phyloP scores from a whole-genome alignment of 306 rosid genomes.

The Heteromeles arbutifolia region DNA sequence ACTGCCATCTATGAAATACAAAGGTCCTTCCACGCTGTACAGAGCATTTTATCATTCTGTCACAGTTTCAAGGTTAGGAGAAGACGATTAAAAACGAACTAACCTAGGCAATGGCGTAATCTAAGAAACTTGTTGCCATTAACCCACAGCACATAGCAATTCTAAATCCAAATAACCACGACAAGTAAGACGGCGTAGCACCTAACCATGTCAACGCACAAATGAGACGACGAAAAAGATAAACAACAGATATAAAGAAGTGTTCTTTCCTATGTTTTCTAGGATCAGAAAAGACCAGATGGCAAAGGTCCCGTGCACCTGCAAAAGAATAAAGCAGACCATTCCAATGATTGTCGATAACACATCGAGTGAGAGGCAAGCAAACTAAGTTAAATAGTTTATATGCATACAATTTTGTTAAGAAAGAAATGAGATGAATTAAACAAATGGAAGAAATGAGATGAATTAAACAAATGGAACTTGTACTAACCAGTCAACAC shows the following conservation, averaged over 20 bases:
- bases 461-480: neutral
- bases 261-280: conserved; percentile 29
- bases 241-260: conserved; percentile 6
- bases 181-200: conserved; percentile 20
- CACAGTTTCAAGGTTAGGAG: conserved; percentile 31
- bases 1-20: conserved; percentile 15
- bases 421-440: neutral
- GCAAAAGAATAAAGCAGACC: conserved; percentile 10
- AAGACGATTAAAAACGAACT: conserved; percentile 17
- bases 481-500: conserved; percentile 29
- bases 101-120: conserved; percentile 28
- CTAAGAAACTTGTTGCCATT: conserved; percentile 23
- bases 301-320: conserved; percentile 28
- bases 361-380: neutral
- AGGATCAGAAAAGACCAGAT: conserved; percentile 28
- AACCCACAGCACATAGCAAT: conserved; percentile 12
- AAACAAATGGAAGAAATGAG: neutral
- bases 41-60: conserved; percentile 24
- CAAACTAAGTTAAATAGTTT: neutral
- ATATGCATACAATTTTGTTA: neutral
- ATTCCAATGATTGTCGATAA: neutral
- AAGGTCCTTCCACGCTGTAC: conserved; percentile 27
- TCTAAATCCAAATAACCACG: conserved; percentile 28
- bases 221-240: neutral
- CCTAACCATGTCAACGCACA: conserved; percentile 39